Base-by-base conservation (phyloP, 1,284 basidiomycete species). In the Wallemia mellicola region DNA sequence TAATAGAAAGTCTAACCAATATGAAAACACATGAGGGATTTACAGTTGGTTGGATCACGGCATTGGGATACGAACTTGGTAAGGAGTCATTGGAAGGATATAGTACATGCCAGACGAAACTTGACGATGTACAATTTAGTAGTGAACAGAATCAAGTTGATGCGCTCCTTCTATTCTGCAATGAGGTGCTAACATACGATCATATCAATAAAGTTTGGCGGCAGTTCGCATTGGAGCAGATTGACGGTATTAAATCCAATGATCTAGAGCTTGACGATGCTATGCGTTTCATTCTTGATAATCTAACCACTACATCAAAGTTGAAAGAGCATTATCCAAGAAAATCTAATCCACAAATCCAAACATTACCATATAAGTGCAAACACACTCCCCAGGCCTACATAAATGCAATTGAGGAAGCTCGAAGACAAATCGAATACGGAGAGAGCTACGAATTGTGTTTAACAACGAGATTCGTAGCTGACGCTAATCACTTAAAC, bases 381-480 rank as follows among this genome's bases (percentile, higher is more conserved):
- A 62, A 69, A 63, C 65, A 67, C 60, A 64, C 67, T 14, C 64
- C 68, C 60, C 57, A 69, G 0, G 67, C 69, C 1, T 95, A 96
- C 71, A 79, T 82, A 60, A 70, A 75, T 19, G 78, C 78, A 48
- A 88, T 95, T 65, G 73, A 79, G 28, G 67, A 73, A 32, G 84
- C 85, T 11, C 80, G 88, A 66, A 79, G 83, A 60, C 76, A 78
- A 60, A 79, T 96, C 24, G 80, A 76, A 60, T 74, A 81, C 33
- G 91, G 91, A 2, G 84, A 96, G 68, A 88, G 86, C n/a, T 96
- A 96, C 70, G 91, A 96, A 67, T 76, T 96, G 24, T 96, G 92
- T 66, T 74, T 95, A 48, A 96, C 91, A 0, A 91, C 85, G 0
- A 78, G 77, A 11, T 77, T 77, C 65, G 62, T 67, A 2, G 27